Base-by-base conservation (phyloP, 345 rosid genomes). In the Acer yangbiense region DNA sequence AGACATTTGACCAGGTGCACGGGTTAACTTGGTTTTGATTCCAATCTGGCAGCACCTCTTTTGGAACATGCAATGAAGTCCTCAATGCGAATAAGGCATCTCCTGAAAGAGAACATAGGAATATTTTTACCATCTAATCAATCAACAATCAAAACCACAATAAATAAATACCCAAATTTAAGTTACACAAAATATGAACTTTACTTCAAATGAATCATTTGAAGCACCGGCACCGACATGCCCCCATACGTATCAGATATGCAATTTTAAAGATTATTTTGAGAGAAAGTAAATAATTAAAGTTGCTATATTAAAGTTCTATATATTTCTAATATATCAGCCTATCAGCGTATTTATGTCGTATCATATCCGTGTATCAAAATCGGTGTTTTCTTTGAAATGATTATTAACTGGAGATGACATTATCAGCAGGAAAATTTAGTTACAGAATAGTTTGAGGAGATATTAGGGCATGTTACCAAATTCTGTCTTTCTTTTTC, bases 1-100 rank as follows among this genome's bases (percentile, higher is more conserved):
- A 85, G 25, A 96, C 91, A 82, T 89, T 89, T 8, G 97, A 77
- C 99, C 99, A 96, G 72, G 98, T 92, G 87, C 98, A 94, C 35
- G 98, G 98, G 67, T 89, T 91, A 78, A 94, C 97, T 87, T 69
- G 97, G 79, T 88, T 84, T 82, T 75, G 95, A 72, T 90, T 94
- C 98, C 99, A 96, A 78, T 96, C 95, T 32, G 21, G 9, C 67
- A 96, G 88, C 82, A 89, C 93, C 82, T 62, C 66, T 20, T 16
- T 65, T 25, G 88, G 79, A 80, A 88, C 90, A 77, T 64, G 83
- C 81, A 96, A 74, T 1, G 98, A 87, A 50, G 0, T 27, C 89
- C 46, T 90, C 84, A 96, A 79, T 18, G 88, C 85, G 79, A 2
- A 81, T 14, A 96, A 82, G 20, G 97, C 98, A 77, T 88, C 94